These are phyloP conservation scores for Phytophthora sojae DNA, from an alignment of 352 stramenopile genomes.

Conservation along the genomic window DNA sequence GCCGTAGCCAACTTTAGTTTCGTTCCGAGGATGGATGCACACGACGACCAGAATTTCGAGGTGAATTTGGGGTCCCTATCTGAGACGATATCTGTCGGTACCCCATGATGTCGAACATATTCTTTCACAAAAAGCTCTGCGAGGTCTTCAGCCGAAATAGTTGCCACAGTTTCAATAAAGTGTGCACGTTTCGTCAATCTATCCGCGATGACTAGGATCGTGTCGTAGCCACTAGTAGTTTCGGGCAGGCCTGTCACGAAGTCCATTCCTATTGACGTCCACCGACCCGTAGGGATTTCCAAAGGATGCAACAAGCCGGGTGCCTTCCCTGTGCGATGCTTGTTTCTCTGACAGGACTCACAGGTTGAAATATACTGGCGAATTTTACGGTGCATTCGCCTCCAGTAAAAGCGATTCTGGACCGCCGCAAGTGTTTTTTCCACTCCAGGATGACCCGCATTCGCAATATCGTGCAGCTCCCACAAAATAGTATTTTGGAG, in stretches of 20 bases:
- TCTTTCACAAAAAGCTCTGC: neutral
- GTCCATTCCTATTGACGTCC: constrained; percentile 15
- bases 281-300: neutral
- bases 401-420: constrained; percentile 5
- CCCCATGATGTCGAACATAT: constrained; percentile 14
- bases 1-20: no score
- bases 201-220: constrained; percentile 12
- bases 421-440: neutral
- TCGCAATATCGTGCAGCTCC: constrained; percentile 4
- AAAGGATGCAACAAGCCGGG: neutral
- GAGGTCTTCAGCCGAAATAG: neutral
- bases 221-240: neutral
- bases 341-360: neutral
- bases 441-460: neutral
- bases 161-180: constrained; percentile 7
- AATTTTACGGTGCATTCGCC: neutral
- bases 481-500: constrained; percentile 5
- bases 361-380: neutral
- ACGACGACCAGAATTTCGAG: constrained; percentile 4
- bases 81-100: constrained; percentile 7
- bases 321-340: neutral
- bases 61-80: constrained; percentile 20
- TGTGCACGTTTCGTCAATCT: constrained; percentile 13
- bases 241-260: constrained; percentile 9
- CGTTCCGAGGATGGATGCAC: no score